A percentile compares a stretch with the other conserved stretches of the same genome.
Conservation (phyloP, 495 filamentous ascomycete species). For the Xylaria intraflava region DNA sequence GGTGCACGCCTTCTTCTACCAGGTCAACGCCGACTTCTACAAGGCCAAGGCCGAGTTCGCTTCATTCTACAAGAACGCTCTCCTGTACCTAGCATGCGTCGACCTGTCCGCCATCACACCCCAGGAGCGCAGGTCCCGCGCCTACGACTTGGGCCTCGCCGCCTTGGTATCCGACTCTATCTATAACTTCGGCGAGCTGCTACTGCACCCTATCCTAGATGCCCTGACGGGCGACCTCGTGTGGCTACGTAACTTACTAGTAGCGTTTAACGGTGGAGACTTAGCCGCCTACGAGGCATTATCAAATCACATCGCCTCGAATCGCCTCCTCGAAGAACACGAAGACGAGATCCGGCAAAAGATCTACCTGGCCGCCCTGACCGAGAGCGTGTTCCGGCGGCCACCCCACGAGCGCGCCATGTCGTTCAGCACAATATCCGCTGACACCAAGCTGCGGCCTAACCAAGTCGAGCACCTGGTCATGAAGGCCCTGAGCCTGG, state of each 20-base stretch:
- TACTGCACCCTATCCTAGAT: slow-evolving; percentile 93
- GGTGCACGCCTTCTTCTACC: slow-evolving; percentile 96
- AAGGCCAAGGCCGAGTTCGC: slow-evolving; percentile 89
- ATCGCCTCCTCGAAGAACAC: slow-evolving; percentile 72
- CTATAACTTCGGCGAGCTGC: slow-evolving; percentile 99
- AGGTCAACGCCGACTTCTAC: slow-evolving; percentile 90
- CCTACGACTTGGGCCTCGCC: slow-evolving; percentile 87
- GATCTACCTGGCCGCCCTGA: slow-evolving; percentile 91
- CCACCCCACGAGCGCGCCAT: slow-evolving; percentile 93
- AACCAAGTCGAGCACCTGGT: slow-evolving; percentile 95
- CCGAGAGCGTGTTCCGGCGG: slow-evolving; percentile 91
- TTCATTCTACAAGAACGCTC: slow-evolving; percentile 91
- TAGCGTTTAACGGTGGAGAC: slow-evolving; percentile 96
- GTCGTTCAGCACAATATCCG: slow-evolving; percentile 77
- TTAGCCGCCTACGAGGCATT: slow-evolving; percentile 78
- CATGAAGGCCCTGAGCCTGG: slow-evolving; percentile 95
- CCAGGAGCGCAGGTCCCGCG: slow-evolving; percentile 67
- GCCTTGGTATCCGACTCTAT: slow-evolving; percentile 89
- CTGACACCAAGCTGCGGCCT: slow-evolving; percentile 85
- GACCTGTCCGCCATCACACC: slow-evolving; percentile 65
- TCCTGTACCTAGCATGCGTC: slow-evolving; percentile 97
- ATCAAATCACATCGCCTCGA: slow-evolving; percentile 65
- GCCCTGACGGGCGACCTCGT: slow-evolving; percentile 57
- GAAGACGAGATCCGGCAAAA: slow-evolving; percentile 86
- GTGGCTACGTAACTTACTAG: slow-evolving; percentile 91